Base-by-base conservation (phyloP, 1,284 basidiomycete genomes). In the Ceraceosorus guamensis region DNA sequence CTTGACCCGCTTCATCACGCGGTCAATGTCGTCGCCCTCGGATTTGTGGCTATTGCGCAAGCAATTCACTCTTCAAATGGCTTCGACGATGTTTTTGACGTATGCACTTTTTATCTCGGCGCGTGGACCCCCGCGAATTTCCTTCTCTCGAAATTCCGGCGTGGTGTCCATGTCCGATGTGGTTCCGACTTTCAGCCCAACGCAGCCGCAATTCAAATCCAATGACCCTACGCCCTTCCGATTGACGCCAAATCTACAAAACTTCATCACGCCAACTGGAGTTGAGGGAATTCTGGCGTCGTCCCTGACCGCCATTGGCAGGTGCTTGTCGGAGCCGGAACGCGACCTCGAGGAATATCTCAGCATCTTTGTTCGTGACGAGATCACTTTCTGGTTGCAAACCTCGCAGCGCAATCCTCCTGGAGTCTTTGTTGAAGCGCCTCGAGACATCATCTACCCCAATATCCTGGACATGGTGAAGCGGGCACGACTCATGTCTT, bases 21-120 rank as follows among this genome's bases (percentile, higher is more conserved):
- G 84, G 50, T 87, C 87, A 30, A 95, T 96, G 89, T 80, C 82
- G 32, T 83, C 83, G 4, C 85, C 93, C 1, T 84, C 84, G 58
- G 91, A 95, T 67, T 81, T 98, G 5, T 99, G 93, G 92, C 83
- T 89, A 61, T 90, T 97, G 84, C 85, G 95, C 62, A 98, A 96
- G 80, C 91, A 96, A 77, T 96, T 98, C 77, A 87, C 92, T 8
- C 78, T 88, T 46, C 92, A 98, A 75, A 82, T 90, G 46, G 90
- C 95, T 0, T 83, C 89, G 0, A 85, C 84, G 44, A 88, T 88
- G 68, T 98, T 98, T 81, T 86, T 95, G 82, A 95, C 91, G 6
- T 96, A 89, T 74, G 81, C 88, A 45, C 83, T 96, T 65, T 89
- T 85, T 66, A 82, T 98, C 52, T 87, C 87, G 48, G 88, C 87